Percentiles rank a stretch among this genome's conserved stretches.
Conservation (phyloP, 1,139 yeast species). For the Zygoascus meyerae region DNA sequence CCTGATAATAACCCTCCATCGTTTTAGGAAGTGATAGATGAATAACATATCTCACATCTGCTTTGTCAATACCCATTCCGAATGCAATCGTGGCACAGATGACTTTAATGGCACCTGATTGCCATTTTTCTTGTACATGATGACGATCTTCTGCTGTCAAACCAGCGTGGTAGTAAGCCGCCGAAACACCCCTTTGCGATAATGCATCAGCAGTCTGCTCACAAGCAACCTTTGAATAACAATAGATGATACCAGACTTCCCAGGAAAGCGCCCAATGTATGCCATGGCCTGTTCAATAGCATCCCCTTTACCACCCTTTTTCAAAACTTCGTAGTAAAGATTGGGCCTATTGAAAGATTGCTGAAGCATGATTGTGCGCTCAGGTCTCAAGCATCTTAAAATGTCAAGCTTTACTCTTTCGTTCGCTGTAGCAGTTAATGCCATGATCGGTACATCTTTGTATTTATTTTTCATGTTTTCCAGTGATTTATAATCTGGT, state of each 20-base stretch:
- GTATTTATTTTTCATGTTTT: conserved; percentile 62
- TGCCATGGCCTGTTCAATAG: conserved; percentile 43
- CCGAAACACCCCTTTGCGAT: conserved; percentile 52
- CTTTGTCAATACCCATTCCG: conserved; percentile 95
- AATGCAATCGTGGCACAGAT: conserved; percentile 79
- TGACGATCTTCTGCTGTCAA: conserved; percentile 73
- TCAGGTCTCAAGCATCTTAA: conserved; percentile 30
- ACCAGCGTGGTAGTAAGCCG: conserved; percentile 90
- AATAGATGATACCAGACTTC: conserved; percentile 84
- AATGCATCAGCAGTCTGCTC: conserved; percentile 71
- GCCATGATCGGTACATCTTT: conserved; percentile 92
- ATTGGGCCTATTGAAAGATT: conserved; percentile 85
- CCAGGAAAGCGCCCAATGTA: conserved; percentile 53
- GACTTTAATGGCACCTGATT: conserved; percentile 49
- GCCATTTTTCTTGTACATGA: conserved; percentile 76
- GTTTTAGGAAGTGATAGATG: conserved; percentile 82
- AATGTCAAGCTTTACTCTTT: conserved; percentile 82
- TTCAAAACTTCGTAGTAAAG: conserved; percentile 69
- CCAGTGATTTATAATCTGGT: conserved; percentile 86
- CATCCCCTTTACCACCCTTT: conserved; percentile 48
- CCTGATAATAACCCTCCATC: conserved; percentile 87
- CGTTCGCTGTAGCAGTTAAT: conserved; percentile 95
- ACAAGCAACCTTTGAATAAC: conserved; percentile 85
- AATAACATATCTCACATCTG: conserved; percentile 81
- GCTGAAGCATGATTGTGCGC: conserved; percentile 45